Evolutionary conservation across 495 filamentous ascomycete species (phyloP), one percentile per base, ranked within the genome.

Genomic region (Podospora pseudoanserina): DNA sequence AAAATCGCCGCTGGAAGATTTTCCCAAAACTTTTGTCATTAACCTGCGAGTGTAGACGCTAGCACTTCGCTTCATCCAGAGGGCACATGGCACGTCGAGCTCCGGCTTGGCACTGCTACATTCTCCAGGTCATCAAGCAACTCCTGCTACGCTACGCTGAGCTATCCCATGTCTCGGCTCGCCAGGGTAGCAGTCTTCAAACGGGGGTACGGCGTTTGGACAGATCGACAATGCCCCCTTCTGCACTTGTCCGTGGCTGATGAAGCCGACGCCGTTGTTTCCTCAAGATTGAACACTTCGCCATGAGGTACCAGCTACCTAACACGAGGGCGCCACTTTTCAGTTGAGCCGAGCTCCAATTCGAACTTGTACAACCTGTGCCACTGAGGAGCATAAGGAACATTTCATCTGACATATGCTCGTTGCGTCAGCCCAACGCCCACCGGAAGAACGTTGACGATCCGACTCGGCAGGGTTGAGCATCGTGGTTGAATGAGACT

Each of bases 31-130:
- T 58, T 26, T 58, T 26, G 55, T 20, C 55, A 58, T 26, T 19
- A 58, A 11, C 4, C 55, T 26, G n/a, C 55, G 55, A 5, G 55
- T 58, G n/a, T 20, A 58, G n/a, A 20, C 39, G 39, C 39, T 49
- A 49, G 13, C 39, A 49, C 18, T 58, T 58, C 34, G n/a, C 27
- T 32, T 63, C 34, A 18, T 32, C 32, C 61, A 63, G 61, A 63
- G 61, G 49, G 28, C 18, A 19, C n/a, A 63, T 63, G 61, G 61
- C 30, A 19, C 19, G 30, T 32, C 9, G 6, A 39, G n/a, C 61
- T 63, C 61, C 61, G 61, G 28, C 61, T 63, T 63, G 61, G 61
- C 61, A 63, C 30, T 63, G 61, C 34, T 39, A 63, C 61, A 19
- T 32, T 63, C 61, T 32, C 61, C 30, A 63, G 61, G 19, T 61